Conservation (phyloP, 257 asterid genomes). For the Ligustrum vulgare region DNA sequence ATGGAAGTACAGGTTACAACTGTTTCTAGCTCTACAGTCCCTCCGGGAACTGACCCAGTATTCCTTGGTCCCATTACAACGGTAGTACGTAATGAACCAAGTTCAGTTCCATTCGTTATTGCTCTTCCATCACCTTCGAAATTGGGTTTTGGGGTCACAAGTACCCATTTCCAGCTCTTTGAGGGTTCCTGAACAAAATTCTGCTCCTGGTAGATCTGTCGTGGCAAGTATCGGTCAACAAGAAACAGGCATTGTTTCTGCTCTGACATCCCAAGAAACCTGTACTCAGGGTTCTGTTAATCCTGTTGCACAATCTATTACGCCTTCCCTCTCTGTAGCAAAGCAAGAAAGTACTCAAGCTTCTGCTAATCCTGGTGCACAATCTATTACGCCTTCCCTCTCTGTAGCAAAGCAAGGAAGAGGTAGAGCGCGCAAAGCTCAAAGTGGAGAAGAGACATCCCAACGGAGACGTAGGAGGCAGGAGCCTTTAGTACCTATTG, state of each 20-base stretch:
- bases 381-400: conserved; percentile 31
- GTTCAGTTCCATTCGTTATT: conserved; percentile 32
- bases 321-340: conserved; percentile 39
- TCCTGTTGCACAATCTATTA: conserved; percentile 34
- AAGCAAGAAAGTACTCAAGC: conserved; percentile 48
- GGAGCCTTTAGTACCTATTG: conserved; percentile 41
- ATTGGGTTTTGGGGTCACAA: conserved; percentile 29
- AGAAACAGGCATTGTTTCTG: conserved; percentile 33
- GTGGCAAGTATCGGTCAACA: conserved; percentile 35
- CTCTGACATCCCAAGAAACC: conserved; percentile 37
- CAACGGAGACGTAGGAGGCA: conserved; percentile 72
- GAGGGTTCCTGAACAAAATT: conserved; percentile 27
- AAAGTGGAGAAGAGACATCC: conserved; percentile 57
- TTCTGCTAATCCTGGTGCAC: conserved; percentile 36
- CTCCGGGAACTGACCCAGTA: conserved; percentile 31
- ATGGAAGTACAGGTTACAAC: conserved; percentile 35
- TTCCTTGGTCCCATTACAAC: conserved; percentile 32
- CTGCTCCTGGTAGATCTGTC: conserved; percentile 32
- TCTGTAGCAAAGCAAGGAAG: conserved; percentile 53
- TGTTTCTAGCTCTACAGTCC: conserved; percentile 28
- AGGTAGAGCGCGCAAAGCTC: conserved; percentile 61
- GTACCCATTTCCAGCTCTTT: conserved; percentile 30
- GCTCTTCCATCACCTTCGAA: conserved; percentile 39
- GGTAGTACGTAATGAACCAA: conserved; percentile 31
- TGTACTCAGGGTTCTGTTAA: conserved; percentile 34